These are phyloP conservation scores for Crithidia mellificae DNA, from an alignment of 208 protist genomes.

Conservation along the genomic window DNA sequence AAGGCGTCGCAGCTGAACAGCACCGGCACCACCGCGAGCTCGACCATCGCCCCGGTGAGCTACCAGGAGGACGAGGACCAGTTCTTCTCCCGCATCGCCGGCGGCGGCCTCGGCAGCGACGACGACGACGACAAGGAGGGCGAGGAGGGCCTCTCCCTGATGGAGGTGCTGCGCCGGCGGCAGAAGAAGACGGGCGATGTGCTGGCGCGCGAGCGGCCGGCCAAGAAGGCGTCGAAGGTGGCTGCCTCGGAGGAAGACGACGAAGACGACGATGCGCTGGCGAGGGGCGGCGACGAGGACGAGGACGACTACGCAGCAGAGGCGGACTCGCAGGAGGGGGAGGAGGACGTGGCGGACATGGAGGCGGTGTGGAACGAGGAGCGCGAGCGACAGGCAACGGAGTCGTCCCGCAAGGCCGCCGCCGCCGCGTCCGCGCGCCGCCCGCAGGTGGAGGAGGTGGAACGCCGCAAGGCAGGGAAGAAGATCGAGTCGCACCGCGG, in stretches of 20 bases:
- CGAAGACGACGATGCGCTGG: conserved; percentile 30
- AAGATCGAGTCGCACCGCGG: conserved; percentile 89
- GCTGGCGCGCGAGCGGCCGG: conserved; percentile 29
- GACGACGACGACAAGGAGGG: conserved; percentile 36
- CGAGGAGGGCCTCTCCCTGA: conserved; percentile 72
- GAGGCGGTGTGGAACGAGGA: conserved; percentile 76
- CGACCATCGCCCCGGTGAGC: conserved; percentile 55
- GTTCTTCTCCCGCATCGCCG: conserved; percentile 87
- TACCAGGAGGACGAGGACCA: conserved; percentile 92
- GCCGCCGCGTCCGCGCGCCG: conserved; percentile 12
- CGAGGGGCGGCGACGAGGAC: conserved; percentile 36
- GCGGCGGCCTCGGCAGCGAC: conserved; percentile 25
- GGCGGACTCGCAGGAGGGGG: conserved; percentile 28
- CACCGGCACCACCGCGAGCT: conserved; percentile 40
- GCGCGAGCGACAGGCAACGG: conserved; percentile 40
- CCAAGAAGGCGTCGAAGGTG: conserved; percentile 20
- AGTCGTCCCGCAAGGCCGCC: conserved; percentile 26
- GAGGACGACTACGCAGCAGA: conserved; percentile 25
- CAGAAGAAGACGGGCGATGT: conserved; percentile 43
- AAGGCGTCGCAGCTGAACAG: conserved; percentile 62
- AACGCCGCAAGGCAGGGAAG: conserved; percentile 80
- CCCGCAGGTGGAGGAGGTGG: conserved; percentile 57
- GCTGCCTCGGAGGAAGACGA: not conserved
- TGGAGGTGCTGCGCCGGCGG: conserved; percentile 72
- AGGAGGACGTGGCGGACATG: conserved; percentile 69